phyloP scores from a whole-genome alignment of 2,329 filamentous ascomycete species.

The Venturia aucupariae region DNA sequence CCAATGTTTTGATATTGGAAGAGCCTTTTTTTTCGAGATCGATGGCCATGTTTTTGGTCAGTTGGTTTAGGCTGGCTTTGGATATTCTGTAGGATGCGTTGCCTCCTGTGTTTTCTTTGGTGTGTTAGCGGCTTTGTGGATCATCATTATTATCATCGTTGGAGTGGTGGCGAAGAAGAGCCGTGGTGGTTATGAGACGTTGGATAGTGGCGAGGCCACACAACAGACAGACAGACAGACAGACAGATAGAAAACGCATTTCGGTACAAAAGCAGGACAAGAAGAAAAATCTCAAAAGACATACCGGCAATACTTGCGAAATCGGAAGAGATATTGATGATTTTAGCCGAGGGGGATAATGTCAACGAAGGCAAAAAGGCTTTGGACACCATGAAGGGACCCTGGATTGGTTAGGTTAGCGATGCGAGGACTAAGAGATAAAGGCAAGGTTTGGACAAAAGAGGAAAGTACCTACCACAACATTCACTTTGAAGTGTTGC shows the following conservation, averaged over 20 bases:
- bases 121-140: background rate
- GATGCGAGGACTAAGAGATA: no score
- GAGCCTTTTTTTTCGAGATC: slow-evolving; percentile 13
- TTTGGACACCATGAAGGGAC: slow-evolving; percentile 15
- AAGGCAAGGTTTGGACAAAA: background rate
- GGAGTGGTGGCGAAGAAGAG: background rate
- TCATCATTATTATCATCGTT: no score
- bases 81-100: slow-evolving; percentile 18
- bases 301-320: slow-evolving; percentile 17
- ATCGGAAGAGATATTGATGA: slow-evolving; percentile 19
- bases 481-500: slow-evolving; percentile 13
- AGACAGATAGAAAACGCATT: no score
- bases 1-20: slow-evolving; percentile 14
- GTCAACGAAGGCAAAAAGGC: slow-evolving; percentile 16
- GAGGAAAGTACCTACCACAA: slow-evolving; percentile 17
- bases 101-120: slow-evolving; percentile 15
- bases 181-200: background rate
- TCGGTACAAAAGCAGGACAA: no score
- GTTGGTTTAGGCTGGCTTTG: slow-evolving; percentile 18
- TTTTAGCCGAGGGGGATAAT: slow-evolving; percentile 10
- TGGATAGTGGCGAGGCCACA: background rate
- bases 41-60: slow-evolving; percentile 18
- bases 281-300: background rate
- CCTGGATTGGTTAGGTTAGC: background rate
- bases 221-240: no score